Evolutionary conservation across 768 basidiomycete genomes (phyloP).

Genomic region (Daedalea quercina): DNA sequence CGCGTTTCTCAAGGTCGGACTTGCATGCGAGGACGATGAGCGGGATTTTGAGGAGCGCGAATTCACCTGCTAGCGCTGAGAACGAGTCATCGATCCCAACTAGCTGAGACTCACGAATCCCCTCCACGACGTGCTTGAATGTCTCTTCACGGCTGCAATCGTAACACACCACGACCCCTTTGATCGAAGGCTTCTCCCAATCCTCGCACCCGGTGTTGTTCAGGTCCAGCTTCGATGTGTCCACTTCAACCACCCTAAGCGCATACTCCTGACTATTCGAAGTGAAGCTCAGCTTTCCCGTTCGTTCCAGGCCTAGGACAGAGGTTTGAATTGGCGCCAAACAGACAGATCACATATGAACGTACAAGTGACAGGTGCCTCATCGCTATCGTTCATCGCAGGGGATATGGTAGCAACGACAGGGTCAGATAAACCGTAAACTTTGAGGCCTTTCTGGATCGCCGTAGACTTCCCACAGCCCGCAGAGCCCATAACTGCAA

Average conservation of each 20-base stretch:
- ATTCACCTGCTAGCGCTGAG: slow-evolving; percentile 39
- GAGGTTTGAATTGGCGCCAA: not conserved
- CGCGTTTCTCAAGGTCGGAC: slow-evolving; percentile 54
- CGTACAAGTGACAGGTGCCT: slow-evolving; percentile 19
- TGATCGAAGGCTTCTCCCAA: slow-evolving; percentile 48
- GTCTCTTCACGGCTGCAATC: slow-evolving; percentile 61
- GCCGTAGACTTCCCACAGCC: slow-evolving; percentile 84
- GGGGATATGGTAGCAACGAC: slow-evolving; percentile 4
- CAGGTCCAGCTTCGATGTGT: slow-evolving; percentile 26
- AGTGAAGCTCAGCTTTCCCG: not conserved
- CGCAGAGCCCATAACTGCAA: slow-evolving; percentile 74
- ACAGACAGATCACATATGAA: not conserved
- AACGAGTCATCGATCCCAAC: not conserved
- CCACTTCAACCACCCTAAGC: slow-evolving; percentile 26
- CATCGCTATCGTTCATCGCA: not conserved
- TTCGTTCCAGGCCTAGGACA: not conserved
- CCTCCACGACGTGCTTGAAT: slow-evolving; percentile 55
- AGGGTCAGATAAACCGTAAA: slow-evolving; percentile 40
- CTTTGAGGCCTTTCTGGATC: slow-evolving; percentile 69
- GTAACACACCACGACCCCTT: slow-evolving; percentile 85
- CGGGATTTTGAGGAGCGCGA: slow-evolving; percentile 50
- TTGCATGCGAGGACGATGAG: slow-evolving; percentile 84
- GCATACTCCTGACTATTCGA: slow-evolving; percentile 3
- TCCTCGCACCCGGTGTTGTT: slow-evolving; percentile 25
- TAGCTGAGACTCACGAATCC: slow-evolving; percentile 54